Evolutionary conservation across 371 early-diverging fungal species (phyloP).

Genomic region (Sporodiniella umbellata): DNA sequence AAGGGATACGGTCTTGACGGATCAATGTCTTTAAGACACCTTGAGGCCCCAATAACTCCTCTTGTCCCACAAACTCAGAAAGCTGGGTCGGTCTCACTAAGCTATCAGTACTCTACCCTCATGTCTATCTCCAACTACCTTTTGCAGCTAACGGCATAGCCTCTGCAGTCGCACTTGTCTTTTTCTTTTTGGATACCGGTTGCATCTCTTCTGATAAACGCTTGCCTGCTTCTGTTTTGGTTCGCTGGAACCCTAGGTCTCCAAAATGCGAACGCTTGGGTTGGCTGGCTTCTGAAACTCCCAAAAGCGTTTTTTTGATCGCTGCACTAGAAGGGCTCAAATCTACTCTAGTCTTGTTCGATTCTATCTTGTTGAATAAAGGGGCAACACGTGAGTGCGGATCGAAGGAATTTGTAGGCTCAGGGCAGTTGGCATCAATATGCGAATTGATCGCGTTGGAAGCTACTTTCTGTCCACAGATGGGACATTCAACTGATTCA

Average conservation of each 20-base stretch:
- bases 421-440: slow-evolving; percentile 31
- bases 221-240: neutral
- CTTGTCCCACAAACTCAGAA: slow-evolving; percentile 74
- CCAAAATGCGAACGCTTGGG: too few species aligned
- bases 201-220: neutral
- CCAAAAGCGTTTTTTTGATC: too few species aligned
- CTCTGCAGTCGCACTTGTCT: slow-evolving; percentile 14
- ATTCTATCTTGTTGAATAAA: slow-evolving; percentile 4
- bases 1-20: slow-evolving; percentile 63
- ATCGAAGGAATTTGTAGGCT: too few species aligned
- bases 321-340: too few species aligned
- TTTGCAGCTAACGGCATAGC: slow-evolving; percentile 50
- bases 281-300: too few species aligned
- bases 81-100: slow-evolving; percentile 63
- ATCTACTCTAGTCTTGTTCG: too few species aligned
- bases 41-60: slow-evolving; percentile 60
- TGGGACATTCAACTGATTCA: slow-evolving; percentile 42
- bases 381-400: slow-evolving; percentile 16
- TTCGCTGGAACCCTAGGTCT: too few species aligned
- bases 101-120: neutral
- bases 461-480: slow-evolving; percentile 25
- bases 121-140: too few species aligned
- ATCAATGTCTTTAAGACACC: slow-evolving; percentile 66
- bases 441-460: slow-evolving; percentile 29
- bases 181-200: slow-evolving; percentile 6